These are phyloP conservation scores for Cyberlindnera mrakii DNA, from an alignment of 805 yeast species.

Conservation along the genomic window DNA sequence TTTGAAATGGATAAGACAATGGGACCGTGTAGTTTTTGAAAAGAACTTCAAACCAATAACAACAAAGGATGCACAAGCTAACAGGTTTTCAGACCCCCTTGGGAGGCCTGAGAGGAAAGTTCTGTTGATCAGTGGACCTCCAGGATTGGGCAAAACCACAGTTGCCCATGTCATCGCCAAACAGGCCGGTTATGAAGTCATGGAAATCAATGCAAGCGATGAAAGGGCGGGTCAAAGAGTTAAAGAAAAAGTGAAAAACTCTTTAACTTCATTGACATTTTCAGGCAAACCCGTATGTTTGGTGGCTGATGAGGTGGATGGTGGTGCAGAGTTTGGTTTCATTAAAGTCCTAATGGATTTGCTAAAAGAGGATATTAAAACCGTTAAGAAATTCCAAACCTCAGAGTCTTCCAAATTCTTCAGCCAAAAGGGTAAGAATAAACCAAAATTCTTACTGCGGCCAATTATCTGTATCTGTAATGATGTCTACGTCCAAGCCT, in stretches of 20 bases:
- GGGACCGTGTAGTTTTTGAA: constrained; percentile 57
- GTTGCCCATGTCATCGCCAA: constrained; percentile 79
- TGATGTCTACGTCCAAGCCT: constrained; percentile 68
- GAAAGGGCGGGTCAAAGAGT: constrained; percentile 60
- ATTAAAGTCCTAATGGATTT: constrained; percentile 54
- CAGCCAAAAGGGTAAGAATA: constrained; percentile 27
- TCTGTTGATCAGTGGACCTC: constrained; percentile 80
- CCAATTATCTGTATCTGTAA: constrained; percentile 93
- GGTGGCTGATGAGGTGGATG: constrained; percentile 87
- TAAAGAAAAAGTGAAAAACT: constrained; percentile 49
- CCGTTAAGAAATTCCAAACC: constrained; percentile 31
- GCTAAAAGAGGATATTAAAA: constrained; percentile 49
- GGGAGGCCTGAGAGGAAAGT: constrained; percentile 58
- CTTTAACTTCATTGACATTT: constrained; percentile 59
- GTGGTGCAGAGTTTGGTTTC: constrained; percentile 62
- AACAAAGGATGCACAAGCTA: constrained; percentile 3
- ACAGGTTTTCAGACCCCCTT: constrained; percentile 37
- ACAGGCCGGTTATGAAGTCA: constrained; percentile 72
- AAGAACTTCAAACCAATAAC: constrained; percentile 30
- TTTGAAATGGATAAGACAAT: constrained; percentile 58
- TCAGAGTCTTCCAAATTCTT: constrained; percentile 21
- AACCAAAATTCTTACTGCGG: constrained; percentile 47
- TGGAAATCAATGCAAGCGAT: constrained; percentile 85
- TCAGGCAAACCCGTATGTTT: constrained; percentile 74
- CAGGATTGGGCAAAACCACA: constrained; percentile 91